Percentiles rank a stretch among this genome's conserved stretches.
Conservation (phyloP, 2,329 filamentous ascomycete genomes). For the Pseudocercospora macadamiae region DNA sequence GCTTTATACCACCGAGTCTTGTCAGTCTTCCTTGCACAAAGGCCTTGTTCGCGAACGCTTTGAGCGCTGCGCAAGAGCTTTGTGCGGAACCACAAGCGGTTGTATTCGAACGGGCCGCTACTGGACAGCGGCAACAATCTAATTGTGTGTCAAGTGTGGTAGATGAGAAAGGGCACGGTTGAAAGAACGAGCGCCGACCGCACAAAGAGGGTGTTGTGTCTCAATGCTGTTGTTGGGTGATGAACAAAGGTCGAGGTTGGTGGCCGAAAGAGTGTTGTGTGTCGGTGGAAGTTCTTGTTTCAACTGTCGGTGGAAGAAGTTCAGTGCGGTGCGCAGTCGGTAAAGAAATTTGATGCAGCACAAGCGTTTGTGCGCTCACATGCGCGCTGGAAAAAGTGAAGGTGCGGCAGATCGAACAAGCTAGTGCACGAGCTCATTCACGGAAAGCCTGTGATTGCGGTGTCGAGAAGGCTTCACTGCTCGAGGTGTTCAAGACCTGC, state of each 20-base stretch:
- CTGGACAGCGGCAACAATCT: slow-evolving; percentile 11
- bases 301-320: slow-evolving; percentile 4
- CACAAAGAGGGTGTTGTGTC: background rate
- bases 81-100: slow-evolving; percentile 14
- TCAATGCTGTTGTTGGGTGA: background rate
- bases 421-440: background rate
- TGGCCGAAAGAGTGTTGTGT: background rate
- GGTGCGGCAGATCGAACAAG: background rate
- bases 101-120: slow-evolving; percentile 13
- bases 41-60: slow-evolving; percentile 14
- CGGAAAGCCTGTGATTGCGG: background rate
- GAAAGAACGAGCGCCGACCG: background rate
- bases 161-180: background rate
- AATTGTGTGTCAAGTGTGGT: background rate
- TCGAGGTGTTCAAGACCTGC: too few relatives aligned
- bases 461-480: too few relatives aligned
- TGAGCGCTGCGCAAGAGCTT: slow-evolving; percentile 13
- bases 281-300: background rate
- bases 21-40: slow-evolving; percentile 15
- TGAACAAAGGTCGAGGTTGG: background rate
- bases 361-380: background rate
- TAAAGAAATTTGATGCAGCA: background rate
- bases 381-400: background rate
- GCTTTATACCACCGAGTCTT: background rate
- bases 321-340: background rate